Evolutionary conservation across 352 stramenopile species (phyloP).

Genomic region (Globisporangium yorkense): DNA sequence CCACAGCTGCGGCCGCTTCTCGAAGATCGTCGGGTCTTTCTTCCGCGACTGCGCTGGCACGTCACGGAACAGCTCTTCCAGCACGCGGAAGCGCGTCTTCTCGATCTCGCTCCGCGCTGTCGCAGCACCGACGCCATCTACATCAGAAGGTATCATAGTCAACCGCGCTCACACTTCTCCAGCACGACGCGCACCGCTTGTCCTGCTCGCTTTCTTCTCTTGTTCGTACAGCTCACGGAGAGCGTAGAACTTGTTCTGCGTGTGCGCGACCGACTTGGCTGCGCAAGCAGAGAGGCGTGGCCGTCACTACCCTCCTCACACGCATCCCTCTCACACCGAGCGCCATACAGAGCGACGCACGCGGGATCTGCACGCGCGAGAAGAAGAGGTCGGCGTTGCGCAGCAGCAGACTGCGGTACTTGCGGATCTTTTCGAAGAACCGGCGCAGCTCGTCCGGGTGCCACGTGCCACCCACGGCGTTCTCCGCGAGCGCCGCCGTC

Average conservation of each 20-base stretch:
- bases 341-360: conserved; percentile 11
- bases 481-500: conserved; percentile 48
- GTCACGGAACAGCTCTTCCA: conserved; percentile 44
- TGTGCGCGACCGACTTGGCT: conserved; percentile 59
- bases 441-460: conserved; percentile 58
- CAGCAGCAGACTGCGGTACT: conserved; percentile 42
- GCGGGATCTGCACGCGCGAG: conserved; percentile 56
- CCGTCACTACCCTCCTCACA: no score
- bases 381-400: conserved; percentile 51
- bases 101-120: conserved; percentile 19
- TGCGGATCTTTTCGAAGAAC: conserved; percentile 52
- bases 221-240: conserved; percentile 59
- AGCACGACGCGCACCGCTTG: conserved; percentile 1
- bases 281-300: neutral
- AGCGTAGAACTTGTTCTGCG: conserved; percentile 67
- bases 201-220: conserved; percentile 22
- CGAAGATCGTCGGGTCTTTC: conserved; percentile 19
- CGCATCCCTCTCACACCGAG: no score
- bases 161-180: no score
- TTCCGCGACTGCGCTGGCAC: conserved; percentile 27
- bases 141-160: neutral
- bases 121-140: neutral
- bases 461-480: conserved; percentile 50
- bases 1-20: conserved; percentile 43
- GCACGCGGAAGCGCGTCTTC: conserved; percentile 25